phyloP scores from a whole-genome alignment of 1,139 yeast species.

The Kluyveromyces marxianus region DNA sequence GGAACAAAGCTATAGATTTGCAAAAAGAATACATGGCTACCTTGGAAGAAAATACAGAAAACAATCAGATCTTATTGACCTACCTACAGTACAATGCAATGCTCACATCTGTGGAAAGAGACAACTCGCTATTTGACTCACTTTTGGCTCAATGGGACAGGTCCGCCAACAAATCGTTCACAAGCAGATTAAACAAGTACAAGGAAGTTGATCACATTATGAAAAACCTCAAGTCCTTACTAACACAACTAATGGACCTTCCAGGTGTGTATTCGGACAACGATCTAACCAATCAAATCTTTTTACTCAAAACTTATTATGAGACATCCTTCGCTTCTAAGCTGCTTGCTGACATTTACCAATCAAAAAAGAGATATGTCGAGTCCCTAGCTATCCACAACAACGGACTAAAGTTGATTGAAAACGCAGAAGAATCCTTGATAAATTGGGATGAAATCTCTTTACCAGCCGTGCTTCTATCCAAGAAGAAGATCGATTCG shows the following conservation, averaged over 20 bases:
- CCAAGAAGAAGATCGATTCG: slow-evolving; percentile 11
- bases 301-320: slow-evolving; percentile 23
- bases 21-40: slow-evolving; percentile 45
- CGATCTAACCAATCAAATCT: slow-evolving; percentile 49
- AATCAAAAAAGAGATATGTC: slow-evolving; percentile 21
- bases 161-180: slow-evolving; percentile 38
- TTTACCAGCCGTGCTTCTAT: slow-evolving; percentile 19
- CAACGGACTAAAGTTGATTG: slow-evolving; percentile 19
- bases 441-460: slow-evolving; percentile 10
- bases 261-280: slow-evolving; percentile 92
- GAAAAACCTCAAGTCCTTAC: slow-evolving; percentile 22
- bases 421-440: slow-evolving; percentile 9
- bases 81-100: slow-evolving; percentile 64
- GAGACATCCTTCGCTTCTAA: slow-evolving; percentile 18
- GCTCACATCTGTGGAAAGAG: slow-evolving; percentile 66
- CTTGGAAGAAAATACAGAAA: slow-evolving; percentile 47
- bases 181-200: slow-evolving; percentile 35
- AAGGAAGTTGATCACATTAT: slow-evolving; percentile 28
- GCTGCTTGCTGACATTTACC: slow-evolving; percentile 25
- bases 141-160: slow-evolving; percentile 27
- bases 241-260: slow-evolving; percentile 58
- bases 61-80: slow-evolving; percentile 67
- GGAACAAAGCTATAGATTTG: slow-evolving; percentile 49
- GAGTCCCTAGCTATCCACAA: slow-evolving; percentile 27
- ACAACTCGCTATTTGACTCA: slow-evolving; percentile 42